These are phyloP conservation scores for Aspergillus caelatus DNA, from an alignment of 2,329 filamentous ascomycete species.

Conservation along the genomic window DNA sequence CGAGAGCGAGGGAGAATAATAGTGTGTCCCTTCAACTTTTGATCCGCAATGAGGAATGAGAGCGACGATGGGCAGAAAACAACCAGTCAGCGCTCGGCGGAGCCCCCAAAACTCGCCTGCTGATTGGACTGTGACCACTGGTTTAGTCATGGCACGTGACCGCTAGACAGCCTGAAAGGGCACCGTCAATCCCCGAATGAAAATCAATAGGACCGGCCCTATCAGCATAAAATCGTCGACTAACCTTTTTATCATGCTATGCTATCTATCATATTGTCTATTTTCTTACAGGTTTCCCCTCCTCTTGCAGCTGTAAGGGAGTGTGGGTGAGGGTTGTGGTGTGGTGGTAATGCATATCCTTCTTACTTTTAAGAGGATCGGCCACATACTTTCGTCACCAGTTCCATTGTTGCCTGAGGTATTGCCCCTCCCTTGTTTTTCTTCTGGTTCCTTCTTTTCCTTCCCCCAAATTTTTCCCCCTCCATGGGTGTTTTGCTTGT, in stretches of 20 bases:
- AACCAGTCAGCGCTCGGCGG: constrained; percentile 14
- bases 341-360: not conserved
- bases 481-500: constrained; percentile 34
- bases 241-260: not conserved
- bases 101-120: not conserved
- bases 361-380: not conserved
- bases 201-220: not conserved
- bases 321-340: not conserved
- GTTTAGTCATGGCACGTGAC: constrained; percentile 13
- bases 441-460: not conserved
- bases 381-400: constrained; percentile 4
- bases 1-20: constrained; percentile 20
- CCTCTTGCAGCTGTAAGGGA: not conserved
- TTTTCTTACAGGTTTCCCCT: not conserved
- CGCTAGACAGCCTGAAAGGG: not conserved
- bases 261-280: constrained; percentile 1
- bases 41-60: constrained; percentile 6
- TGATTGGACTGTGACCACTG: constrained; percentile 11
- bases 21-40: constrained; percentile 13
- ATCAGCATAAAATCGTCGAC: not conserved
- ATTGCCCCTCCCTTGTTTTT: constrained; percentile 5
- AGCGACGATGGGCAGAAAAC: constrained; percentile 11
- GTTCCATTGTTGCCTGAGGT: constrained; percentile 2
- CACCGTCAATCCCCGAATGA: not conserved
- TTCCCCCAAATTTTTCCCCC: constrained; percentile 12